These are phyloP conservation scores for Globisporangium emineosum DNA, from an alignment of 352 stramenopile genomes.

Conservation along the genomic window DNA sequence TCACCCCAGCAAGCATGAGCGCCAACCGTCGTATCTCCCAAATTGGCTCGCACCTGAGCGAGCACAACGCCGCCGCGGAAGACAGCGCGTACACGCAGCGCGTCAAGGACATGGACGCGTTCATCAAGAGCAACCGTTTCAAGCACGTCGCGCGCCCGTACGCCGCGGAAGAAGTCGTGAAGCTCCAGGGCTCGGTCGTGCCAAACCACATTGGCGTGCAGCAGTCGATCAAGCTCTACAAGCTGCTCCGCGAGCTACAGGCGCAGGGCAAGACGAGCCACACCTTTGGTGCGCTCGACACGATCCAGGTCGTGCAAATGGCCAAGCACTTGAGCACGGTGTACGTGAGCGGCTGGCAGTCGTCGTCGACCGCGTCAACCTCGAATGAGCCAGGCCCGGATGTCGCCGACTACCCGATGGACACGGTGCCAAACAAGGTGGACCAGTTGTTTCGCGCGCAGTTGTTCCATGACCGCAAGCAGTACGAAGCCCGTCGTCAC, in stretches of 20 bases:
- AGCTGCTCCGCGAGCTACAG: slow-evolving; percentile 82
- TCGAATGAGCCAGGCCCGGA: slow-evolving; percentile 96
- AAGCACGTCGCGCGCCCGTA: slow-evolving; percentile 80
- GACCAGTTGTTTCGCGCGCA: slow-evolving; percentile 97
- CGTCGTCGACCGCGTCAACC: slow-evolving; percentile 90
- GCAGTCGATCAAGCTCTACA: slow-evolving; percentile 85
- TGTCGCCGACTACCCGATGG: slow-evolving; percentile 98
- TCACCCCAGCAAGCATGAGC: slow-evolving; percentile 38
- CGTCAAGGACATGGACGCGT: slow-evolving; percentile 70
- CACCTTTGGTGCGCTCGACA: slow-evolving; percentile 89
- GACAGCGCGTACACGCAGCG: slow-evolving; percentile 61
- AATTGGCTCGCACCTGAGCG: slow-evolving; percentile 65
- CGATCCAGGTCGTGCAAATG: slow-evolving; percentile 96
- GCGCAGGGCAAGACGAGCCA: slow-evolving; percentile 76
- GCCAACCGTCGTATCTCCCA: slow-evolving; percentile 70
- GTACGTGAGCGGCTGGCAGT: slow-evolving; percentile 98
- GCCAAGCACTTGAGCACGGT: slow-evolving; percentile 93
- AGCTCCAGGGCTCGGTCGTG: slow-evolving; percentile 77
- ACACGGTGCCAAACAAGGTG: slow-evolving; percentile 98
- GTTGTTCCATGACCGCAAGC: slow-evolving; percentile 96
- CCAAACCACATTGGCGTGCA: slow-evolving; percentile 40
- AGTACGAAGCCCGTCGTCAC: slow-evolving; percentile 91
- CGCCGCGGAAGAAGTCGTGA: slow-evolving; percentile 78
- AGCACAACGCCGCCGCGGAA: slow-evolving; percentile 52
- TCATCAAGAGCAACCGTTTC: slow-evolving; percentile 74